Percentiles rank a stretch among this genome's conserved stretches.
Conservation (phyloP, 768 basidiomycete species). For the Mycena vulgaris region DNA sequence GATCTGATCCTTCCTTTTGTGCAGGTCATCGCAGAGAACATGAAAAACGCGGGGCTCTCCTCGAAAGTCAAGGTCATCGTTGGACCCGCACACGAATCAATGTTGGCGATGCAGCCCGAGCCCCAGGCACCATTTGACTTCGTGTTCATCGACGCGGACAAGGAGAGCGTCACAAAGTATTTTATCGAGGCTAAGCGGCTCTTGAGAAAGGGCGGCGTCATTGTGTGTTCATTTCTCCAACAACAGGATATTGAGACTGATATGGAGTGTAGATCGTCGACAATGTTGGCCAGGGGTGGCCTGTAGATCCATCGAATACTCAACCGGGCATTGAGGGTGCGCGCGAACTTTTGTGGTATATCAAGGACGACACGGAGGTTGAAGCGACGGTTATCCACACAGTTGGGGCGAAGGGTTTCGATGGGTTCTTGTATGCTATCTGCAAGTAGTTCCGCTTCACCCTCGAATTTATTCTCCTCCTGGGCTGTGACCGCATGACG, state of each 20-base stretch:
- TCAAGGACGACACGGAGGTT: constrained; percentile 54
- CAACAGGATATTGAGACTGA: neutral
- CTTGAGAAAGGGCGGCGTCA: constrained; percentile 59
- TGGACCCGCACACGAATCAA: constrained; percentile 66
- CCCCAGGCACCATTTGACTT: constrained; percentile 67
- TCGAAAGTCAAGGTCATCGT: constrained; percentile 64
- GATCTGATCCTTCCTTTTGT: constrained; percentile 42
- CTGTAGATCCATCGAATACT: constrained; percentile 45
- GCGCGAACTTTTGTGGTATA: constrained; percentile 49
- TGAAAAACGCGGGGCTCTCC: constrained; percentile 66
- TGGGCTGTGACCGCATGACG: no score
- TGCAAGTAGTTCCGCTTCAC: constrained; percentile 30
- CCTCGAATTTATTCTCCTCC: no score
- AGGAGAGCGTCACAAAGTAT: constrained; percentile 57
- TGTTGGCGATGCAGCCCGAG: constrained; percentile 62
- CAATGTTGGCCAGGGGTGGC: constrained; percentile 56
- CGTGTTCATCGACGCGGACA: constrained; percentile 71
- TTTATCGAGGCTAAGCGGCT: constrained; percentile 61
- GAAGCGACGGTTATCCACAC: constrained; percentile 51
- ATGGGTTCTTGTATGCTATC: constrained; percentile 50
- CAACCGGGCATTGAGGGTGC: constrained; percentile 48
- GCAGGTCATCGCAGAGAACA: constrained; percentile 73
- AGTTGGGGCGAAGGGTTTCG: constrained; percentile 51
- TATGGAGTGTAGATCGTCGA: constrained; percentile 58
- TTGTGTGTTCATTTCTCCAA: constrained; percentile 48